These are phyloP conservation scores for Skeletonema grethae DNA, from an alignment of 108 stramenopile genomes.

Conservation along the genomic window DNA sequence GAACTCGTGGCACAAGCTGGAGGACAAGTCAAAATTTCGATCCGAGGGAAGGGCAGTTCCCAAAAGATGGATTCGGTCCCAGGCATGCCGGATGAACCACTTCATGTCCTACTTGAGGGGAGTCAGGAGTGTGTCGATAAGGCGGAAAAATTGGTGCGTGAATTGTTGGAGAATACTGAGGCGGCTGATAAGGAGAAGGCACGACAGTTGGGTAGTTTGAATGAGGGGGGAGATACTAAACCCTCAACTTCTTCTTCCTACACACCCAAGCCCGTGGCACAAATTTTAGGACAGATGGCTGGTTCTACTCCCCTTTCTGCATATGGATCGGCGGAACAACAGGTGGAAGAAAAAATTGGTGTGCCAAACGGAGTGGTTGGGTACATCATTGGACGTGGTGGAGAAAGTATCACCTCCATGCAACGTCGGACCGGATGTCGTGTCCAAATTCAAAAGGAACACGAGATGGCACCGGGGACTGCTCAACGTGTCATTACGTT, in stretches of 20 bases:
- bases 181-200: conserved; percentile 67
- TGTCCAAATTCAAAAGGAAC: conserved; percentile 57
- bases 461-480: conserved; percentile 84
- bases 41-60: conserved; percentile 47
- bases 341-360: conserved; percentile 77
- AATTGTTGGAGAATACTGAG: conserved; percentile 54
- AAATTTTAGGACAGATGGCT: conserved; percentile 57
- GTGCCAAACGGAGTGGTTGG: conserved; percentile 85
- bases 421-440: conserved; percentile 33
- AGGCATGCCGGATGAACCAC: conserved; percentile 55
- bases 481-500: conserved; percentile 82
- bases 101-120: conserved; percentile 76
- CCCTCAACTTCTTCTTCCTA: conserved; percentile 22
- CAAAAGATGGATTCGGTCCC: conserved; percentile 23
- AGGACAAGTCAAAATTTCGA: conserved; percentile 48
- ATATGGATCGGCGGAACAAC: conserved; percentile 48
- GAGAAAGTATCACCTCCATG: conserved; percentile 74
- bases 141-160: conserved; percentile 59
- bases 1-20: conserved; percentile 45
- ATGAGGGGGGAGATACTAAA: conserved; percentile 22
- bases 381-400: conserved; percentile 90
- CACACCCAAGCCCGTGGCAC: conserved; percentile 83
- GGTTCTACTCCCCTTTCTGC: conserved; percentile 41
- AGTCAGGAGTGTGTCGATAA: conserved; percentile 45
- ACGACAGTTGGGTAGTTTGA: conserved; percentile 56